phyloP scores from a whole-genome alignment of 805 yeast genomes.

The Suhomyces sp. region DNA sequence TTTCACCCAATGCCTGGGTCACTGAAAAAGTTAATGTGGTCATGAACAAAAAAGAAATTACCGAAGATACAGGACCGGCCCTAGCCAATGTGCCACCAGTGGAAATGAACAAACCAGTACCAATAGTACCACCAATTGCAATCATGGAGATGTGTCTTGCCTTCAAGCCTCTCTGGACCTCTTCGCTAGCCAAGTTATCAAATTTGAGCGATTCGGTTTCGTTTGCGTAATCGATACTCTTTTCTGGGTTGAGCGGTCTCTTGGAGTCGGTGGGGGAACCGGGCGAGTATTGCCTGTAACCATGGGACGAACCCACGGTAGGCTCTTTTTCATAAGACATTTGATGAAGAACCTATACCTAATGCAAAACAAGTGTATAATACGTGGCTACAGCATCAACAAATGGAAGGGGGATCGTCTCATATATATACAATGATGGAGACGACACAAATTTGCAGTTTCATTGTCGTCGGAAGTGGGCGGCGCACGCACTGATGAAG shows the following conservation, averaged over 20 bases:
- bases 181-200: conserved; percentile 11
- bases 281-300: conserved; percentile 2
- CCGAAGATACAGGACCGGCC: conserved; percentile 69
- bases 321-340: conserved; percentile 14
- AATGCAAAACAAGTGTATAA: background rate
- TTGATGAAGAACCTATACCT: background rate
- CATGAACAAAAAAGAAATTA: conserved; percentile 64
- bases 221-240: conserved; percentile 18
- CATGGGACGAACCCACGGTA: conserved; percentile 10
- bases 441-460: background rate
- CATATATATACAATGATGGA: background rate
- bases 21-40: conserved; percentile 64
- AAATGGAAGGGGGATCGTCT: background rate
- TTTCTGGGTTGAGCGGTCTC: conserved; percentile 9
- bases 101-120: conserved; percentile 74
- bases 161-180: conserved; percentile 58
- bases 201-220: conserved; percentile 13
- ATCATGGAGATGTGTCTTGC: conserved; percentile 72
- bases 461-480: background rate
- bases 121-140: conserved; percentile 78
- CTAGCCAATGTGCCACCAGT: conserved; percentile 50
- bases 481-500: background rate
- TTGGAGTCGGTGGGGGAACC: conserved; percentile 7
- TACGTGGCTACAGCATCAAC: background rate
- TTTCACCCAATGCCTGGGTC: conserved; percentile 72